These are phyloP conservation scores for Ascochyta clinopodiicola DNA, from an alignment of 2,329 filamentous ascomycete genomes.

Conservation along the genomic window DNA sequence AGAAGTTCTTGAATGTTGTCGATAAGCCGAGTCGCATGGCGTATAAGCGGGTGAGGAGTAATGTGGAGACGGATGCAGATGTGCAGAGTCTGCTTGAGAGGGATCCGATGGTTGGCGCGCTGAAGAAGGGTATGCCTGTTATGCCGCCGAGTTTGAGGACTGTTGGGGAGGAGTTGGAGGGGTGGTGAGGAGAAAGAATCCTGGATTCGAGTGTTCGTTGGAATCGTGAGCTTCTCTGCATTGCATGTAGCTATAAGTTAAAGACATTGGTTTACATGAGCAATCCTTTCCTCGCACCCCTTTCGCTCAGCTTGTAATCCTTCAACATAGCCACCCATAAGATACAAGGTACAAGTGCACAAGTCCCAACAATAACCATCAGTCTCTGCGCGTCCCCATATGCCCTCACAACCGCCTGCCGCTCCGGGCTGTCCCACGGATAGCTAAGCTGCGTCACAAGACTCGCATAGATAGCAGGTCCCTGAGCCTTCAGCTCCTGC, in stretches of 20 bases:
- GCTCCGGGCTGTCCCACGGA: slow-evolving; percentile 53
- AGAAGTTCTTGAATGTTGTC: slow-evolving; percentile 46
- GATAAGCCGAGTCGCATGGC: slow-evolving; percentile 42
- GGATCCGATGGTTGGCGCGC: slow-evolving; percentile 38
- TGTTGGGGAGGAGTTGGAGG: slow-evolving; percentile 30
- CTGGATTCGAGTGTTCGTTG: too few species aligned
- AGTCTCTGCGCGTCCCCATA: slow-evolving; percentile 41
- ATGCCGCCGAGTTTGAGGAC: slow-evolving; percentile 40
- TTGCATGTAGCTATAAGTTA: too few species aligned
- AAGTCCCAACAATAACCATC: slow-evolving; percentile 40
- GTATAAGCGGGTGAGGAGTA: slow-evolving; percentile 34
- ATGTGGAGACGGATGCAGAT: slow-evolving; percentile 37
- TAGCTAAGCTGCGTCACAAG: slow-evolving; percentile 62
- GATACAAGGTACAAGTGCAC: slow-evolving; percentile 32
- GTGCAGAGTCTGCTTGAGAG: slow-evolving; percentile 28
- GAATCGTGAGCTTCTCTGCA: too few species aligned
- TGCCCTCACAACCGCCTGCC: slow-evolving; percentile 48
- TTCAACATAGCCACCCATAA: slow-evolving; percentile 31
- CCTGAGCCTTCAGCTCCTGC: slow-evolving; percentile 10
- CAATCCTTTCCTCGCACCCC: slow-evolving; percentile 10
- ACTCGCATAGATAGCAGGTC: slow-evolving; percentile 43
- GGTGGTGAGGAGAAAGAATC: slow-evolving; percentile 26
- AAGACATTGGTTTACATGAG: neutral
- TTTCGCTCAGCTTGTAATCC: slow-evolving; percentile 27
- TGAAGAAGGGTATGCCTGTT: slow-evolving; percentile 41